Conservation (phyloP, 305 asterid species). For the Lippia alba region DNA sequence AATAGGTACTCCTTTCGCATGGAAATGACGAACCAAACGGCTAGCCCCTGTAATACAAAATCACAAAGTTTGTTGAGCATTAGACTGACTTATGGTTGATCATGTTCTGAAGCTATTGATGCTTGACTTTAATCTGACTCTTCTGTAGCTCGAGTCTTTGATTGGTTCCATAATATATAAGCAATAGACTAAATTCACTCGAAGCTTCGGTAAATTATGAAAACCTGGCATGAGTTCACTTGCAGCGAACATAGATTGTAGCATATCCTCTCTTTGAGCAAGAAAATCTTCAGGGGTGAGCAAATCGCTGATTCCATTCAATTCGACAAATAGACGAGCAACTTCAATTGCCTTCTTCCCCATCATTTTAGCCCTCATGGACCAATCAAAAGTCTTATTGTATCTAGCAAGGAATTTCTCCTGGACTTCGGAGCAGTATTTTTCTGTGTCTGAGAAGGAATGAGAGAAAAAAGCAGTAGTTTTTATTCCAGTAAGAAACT, state of each 20-base stretch:
- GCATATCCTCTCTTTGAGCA: constrained; percentile 88
- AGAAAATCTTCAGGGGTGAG: constrained; percentile 91
- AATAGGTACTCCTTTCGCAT: constrained; percentile 82
- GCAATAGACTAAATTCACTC: neutral
- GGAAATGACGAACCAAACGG: constrained; percentile 80
- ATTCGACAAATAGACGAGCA: constrained; percentile 89
- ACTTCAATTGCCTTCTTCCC: constrained; percentile 98
- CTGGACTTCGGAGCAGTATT: constrained; percentile 92
- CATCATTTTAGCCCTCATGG: constrained; percentile 97
- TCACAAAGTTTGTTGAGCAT: constrained; percentile 21
- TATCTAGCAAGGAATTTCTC: constrained; percentile 87
- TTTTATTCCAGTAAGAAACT: constrained; percentile 1
- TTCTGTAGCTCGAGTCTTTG: too few species aligned
- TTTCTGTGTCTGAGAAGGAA: constrained; percentile 77
- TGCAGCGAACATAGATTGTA: constrained; percentile 70
- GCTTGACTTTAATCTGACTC: too few species aligned
- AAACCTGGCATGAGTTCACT: constrained; percentile 96
- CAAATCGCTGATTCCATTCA: constrained; percentile 73
- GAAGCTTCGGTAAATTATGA: constrained; percentile 7
- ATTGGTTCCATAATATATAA: too few species aligned
- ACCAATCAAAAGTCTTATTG: constrained; percentile 93
- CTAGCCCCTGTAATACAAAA: constrained; percentile 66
- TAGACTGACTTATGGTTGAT: neutral
- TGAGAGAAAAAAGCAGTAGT: constrained; percentile 22
- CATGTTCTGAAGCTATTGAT: too few species aligned